Base-by-base conservation (phyloP, 163 green algal species). In the Chlorella variabilis region DNA sequence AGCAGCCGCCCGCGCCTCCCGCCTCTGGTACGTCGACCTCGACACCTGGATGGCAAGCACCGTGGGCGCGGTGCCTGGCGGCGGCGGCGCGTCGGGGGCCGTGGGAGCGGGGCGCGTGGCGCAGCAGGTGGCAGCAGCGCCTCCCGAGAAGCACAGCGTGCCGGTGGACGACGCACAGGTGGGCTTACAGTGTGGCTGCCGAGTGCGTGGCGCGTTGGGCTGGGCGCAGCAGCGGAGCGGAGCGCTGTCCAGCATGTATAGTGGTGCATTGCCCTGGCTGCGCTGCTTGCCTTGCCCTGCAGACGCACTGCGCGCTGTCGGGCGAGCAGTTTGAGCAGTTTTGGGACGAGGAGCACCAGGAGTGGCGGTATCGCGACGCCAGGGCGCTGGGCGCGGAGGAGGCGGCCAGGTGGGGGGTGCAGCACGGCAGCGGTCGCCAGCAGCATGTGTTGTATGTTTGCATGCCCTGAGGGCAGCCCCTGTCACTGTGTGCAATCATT, bases 291-390 rank as follows among this genome's bases (percentile, higher is more conserved):
- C n/a, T n/a, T n/a, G n/a, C n/a, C n/a, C 68, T 63, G 71, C 90
- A 92, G 76, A 88, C 86, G 29, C 58, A 78, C 11, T 95, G 91
- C 48, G 91, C 89, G 25, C 51, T 95, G 38, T 93, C 87, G 15
- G 91, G 91, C 15, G 91, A 95, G 71, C 77, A 75, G n/a, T 94
- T 95, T 83, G 87, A 94, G 54, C 87, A 84, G 21, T 92, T 92
- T 59, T 95, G 89, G 89, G 88, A 95, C 70, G 87, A 92, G 62
- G 80, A 74, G 15, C 69, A 80, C 41, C 82, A 93, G 56, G 84
- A 92, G 84, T 94, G 90, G 90, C 85, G 88, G 62, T 94, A 91
- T 71, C 27, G 67, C 2, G 81, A 82, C n/a, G 86, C 85, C 17
- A 74, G 75, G 41, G 38, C 48, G 36, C 71, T 94, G 34, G 63